Evolutionary conservation across 2,329 filamentous ascomycete genomes (phyloP).

Genomic region (Fusarium humuli): DNA sequence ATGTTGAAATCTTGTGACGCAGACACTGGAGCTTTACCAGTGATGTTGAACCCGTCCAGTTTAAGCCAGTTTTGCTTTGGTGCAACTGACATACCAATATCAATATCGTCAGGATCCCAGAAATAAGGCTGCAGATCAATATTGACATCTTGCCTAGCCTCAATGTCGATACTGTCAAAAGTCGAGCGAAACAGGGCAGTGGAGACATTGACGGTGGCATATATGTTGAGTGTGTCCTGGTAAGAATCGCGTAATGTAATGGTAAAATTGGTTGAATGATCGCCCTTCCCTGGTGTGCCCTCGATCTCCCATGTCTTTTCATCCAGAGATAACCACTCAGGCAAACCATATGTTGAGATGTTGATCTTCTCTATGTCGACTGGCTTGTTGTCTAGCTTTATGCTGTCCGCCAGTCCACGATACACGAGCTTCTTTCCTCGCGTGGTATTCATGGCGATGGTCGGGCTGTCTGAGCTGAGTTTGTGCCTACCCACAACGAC

Average conservation of each 20-base stretch:
- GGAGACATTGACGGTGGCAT: conserved; percentile 57
- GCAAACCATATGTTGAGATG: conserved; percentile 64
- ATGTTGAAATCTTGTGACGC: conserved; percentile 50
- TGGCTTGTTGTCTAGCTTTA: conserved; percentile 69
- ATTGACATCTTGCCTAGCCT: conserved; percentile 56
- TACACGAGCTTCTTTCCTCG: conserved; percentile 65
- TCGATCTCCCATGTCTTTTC: conserved; percentile 68
- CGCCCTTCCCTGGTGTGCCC: conserved; percentile 72
- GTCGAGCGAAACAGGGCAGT: conserved; percentile 56
- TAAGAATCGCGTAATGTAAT: conserved; percentile 70
- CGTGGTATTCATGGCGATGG: conserved; percentile 68
- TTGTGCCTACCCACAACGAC: conserved; percentile 78
- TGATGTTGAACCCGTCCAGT: conserved; percentile 54
- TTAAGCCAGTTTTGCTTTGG: conserved; percentile 59
- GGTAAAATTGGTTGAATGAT: conserved; percentile 71
- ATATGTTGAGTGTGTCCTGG: conserved; percentile 68
- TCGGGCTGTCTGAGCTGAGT: conserved; percentile 70
- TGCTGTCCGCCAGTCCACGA: conserved; percentile 59
- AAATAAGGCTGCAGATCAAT: conserved; percentile 59
- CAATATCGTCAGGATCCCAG: conserved; percentile 53
- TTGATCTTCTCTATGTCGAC: conserved; percentile 64
- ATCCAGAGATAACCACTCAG: conserved; percentile 78
- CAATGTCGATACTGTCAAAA: conserved; percentile 55
- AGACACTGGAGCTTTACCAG: conserved; percentile 55
- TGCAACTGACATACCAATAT: conserved; percentile 52